Evolutionary conservation across 305 asterid genomes (phyloP), one percentile per base, ranked within the genome.

Genomic region (Fraxinus greggii): DNA sequence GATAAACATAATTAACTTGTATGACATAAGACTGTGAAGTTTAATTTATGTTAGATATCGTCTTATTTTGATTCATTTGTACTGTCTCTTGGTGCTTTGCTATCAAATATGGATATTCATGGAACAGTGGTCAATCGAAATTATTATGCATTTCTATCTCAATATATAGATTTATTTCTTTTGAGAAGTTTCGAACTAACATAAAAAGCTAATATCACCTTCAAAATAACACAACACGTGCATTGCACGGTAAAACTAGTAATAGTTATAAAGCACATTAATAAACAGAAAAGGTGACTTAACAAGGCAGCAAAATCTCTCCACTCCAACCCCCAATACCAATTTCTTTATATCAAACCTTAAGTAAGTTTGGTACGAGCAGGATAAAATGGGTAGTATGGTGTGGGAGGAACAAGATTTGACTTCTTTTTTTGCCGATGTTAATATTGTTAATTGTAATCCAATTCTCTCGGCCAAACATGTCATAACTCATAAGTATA

Each of bases 41-140:
- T 21, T 15, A 48, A 48, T 13, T 76, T 5, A 21, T 79, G 79
- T 56, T 15, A 61, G 23, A 79, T 73, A 35, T 61, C 51, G 48
- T 84, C 80, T 86, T 40, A 84, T 28, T 45, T 75, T 82, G 12
- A 61, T 77, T 56, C 23, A 73, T 29, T 80, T 79, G 26, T 82
- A 31, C 70, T 86, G 79, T 86, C 81, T 86, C n/a, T n/a, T n/a
- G n/a, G n/a, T n/a, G n/a, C n/a, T n/a, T n/a, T n/a, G n/a, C n/a
- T n/a, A n/a, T n/a, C n/a, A n/a, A n/a, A n/a, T n/a, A n/a, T n/a
- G n/a, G n/a, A n/a, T n/a, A n/a, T n/a, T n/a, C n/a, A n/a, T n/a
- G n/a, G n/a, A n/a, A n/a, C n/a, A n/a, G n/a, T n/a, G n/a, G n/a
- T n/a, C n/a, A n/a, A n/a, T n/a, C n/a, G n/a, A n/a, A n/a, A n/a